A percentile compares a stretch with the other conserved stretches of the same genome.
These are phyloP conservation scores for Sistotremastrum suecicum DNA, from an alignment of 768 basidiomycete species.

Conservation along the genomic window DNA sequence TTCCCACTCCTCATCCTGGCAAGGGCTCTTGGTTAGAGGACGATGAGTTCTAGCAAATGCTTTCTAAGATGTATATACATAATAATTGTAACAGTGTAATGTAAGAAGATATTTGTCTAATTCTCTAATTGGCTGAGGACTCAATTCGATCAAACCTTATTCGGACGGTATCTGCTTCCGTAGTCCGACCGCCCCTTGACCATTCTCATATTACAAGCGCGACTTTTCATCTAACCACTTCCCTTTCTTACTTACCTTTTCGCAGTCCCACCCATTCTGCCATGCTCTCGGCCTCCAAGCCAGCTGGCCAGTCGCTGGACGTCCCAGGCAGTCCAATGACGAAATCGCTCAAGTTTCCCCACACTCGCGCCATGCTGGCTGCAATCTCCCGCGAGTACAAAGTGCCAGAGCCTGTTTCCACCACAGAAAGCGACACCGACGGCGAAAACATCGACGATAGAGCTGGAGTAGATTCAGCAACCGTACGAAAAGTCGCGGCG, in stretches of 20 bases:
- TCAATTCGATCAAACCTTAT: too few relatives aligned
- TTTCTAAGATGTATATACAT: neutral
- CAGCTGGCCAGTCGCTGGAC: neutral
- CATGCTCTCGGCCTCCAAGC: neutral
- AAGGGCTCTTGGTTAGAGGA: constrained; percentile 1
- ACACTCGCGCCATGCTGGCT: constrained; percentile 69
- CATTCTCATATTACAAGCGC: neutral
- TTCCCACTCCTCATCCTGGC: neutral
- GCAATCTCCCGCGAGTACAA: constrained; percentile 63
- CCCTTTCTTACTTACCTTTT: neutral
- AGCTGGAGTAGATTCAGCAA: constrained; percentile 36
- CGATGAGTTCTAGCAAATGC: neutral
- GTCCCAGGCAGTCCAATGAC: neutral
- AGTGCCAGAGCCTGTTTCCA: constrained; percentile 27
- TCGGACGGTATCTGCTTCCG: neutral
- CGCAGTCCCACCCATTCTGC: neutral
- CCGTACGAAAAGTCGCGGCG: constrained; percentile 59
- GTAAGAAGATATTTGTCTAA: neutral
- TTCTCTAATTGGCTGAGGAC: neutral
- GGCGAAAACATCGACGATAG: constrained; percentile 26
- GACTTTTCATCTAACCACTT: neutral
- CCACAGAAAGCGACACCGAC: constrained; percentile 42
- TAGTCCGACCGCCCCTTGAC: neutral
- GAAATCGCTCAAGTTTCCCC: constrained; percentile 41
- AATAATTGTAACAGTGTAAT: neutral